phyloP scores from a whole-genome alignment of 2,329 filamentous ascomycete genomes.

The Fusarium sp. region DNA sequence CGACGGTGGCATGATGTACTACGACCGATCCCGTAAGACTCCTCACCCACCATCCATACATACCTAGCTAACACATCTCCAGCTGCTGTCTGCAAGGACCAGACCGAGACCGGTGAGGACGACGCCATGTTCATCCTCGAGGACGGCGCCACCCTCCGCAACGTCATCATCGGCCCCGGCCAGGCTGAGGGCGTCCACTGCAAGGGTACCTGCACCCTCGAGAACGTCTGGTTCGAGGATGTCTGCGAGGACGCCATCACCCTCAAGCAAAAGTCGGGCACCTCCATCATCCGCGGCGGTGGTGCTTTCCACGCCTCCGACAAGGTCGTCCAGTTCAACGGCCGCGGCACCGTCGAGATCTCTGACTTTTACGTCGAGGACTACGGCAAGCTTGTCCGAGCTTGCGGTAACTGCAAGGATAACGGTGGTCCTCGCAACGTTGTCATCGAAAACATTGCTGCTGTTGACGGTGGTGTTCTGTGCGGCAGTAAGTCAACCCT shows the following conservation, averaged over 20 bases:
- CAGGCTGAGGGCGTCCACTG: conserved; percentile 65
- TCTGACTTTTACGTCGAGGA: conserved; percentile 45
- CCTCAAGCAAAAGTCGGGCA: conserved; percentile 53
- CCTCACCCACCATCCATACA: too few relatives aligned
- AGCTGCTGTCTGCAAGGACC: conserved; percentile 43
- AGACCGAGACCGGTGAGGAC: conserved; percentile 42
- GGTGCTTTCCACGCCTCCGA: conserved; percentile 56
- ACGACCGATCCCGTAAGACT: conserved; percentile 37
- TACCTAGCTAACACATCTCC: background rate
- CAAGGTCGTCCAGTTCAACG: conserved; percentile 58
- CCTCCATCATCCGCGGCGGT: conserved; percentile 55
- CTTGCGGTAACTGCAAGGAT: conserved; percentile 53
- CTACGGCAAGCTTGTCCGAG: conserved; percentile 62
- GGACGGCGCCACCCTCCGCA: conserved; percentile 62
- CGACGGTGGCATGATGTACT: conserved; percentile 36
- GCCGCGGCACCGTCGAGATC: conserved; percentile 52
- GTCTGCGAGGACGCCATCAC: conserved; percentile 54
- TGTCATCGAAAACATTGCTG: conserved; percentile 29
- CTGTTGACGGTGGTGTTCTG: conserved; percentile 39
- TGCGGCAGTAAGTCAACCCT: conserved; percentile 29
- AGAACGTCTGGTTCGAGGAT: conserved; percentile 55
- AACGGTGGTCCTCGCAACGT: conserved; percentile 36
- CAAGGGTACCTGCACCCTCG: conserved; percentile 56
- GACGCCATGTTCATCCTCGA: conserved; percentile 64
- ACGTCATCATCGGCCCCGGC: conserved; percentile 64